phyloP scores from a whole-genome alignment of 73 alveolate genomes.

The Durusdinium trenchii region DNA sequence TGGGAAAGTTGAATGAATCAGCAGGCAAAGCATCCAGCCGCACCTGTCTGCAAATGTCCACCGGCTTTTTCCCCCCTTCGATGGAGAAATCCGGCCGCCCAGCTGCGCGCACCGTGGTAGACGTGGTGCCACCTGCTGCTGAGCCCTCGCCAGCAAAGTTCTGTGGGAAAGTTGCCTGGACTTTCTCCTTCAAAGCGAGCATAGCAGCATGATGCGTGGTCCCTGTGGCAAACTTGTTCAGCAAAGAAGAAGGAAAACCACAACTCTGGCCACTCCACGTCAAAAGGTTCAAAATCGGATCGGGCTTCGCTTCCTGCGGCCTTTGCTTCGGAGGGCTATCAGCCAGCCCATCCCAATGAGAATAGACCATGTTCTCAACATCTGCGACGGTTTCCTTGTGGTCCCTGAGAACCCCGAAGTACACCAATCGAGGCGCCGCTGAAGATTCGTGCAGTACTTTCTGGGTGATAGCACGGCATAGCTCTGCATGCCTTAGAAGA shows the following conservation, averaged over 20 bases:
- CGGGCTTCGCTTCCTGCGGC: not conserved
- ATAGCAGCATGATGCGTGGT: not conserved
- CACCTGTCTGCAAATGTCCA: not conserved
- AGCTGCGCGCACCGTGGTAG: not conserved
- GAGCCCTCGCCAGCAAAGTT: not conserved
- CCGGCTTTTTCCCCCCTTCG: not conserved
- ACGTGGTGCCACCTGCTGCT: not conserved
- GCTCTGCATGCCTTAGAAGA: not conserved
- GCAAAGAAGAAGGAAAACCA: not conserved
- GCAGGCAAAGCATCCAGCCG: no score
- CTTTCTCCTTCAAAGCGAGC: not conserved
- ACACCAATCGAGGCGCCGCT: not conserved
- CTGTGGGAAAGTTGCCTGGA: not conserved
- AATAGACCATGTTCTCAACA: not conserved
- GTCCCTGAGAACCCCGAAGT: not conserved
- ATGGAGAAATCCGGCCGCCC: not conserved
- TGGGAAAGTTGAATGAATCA: no score
- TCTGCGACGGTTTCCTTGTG: not conserved
- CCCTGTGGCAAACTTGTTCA: not conserved
- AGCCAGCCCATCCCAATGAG: not conserved
- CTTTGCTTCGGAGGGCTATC: not conserved
- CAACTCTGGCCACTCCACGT: not conserved
- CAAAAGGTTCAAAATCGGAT: not conserved
- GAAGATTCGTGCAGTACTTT: not conserved
- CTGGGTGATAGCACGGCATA: not conserved